Conservation (phyloP, 345 rosid genomes). For the Citrus inodora region DNA sequence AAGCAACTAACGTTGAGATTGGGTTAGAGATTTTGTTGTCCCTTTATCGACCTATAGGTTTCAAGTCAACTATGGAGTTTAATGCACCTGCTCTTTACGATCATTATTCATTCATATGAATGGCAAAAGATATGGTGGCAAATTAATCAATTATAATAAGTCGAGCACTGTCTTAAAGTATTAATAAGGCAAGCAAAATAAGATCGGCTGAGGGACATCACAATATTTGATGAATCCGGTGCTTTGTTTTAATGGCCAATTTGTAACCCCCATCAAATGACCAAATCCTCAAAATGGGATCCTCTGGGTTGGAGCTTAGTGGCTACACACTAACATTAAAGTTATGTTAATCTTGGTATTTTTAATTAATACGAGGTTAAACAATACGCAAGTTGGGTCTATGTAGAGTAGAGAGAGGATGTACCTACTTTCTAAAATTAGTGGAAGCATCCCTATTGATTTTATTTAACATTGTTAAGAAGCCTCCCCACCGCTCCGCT, state of each 20-base stretch:
- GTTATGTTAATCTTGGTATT: neutral
- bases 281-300: neutral
- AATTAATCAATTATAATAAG: neutral
- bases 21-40: no score
- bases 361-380: no score
- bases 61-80: no score
- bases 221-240: neutral
- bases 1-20: no score
- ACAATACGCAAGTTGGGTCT: neutral
- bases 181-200: neutral
- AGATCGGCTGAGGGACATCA: neutral
- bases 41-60: no score
- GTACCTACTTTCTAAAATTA: neutral
- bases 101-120: conserved; percentile 9
- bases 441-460: neutral
- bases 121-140: neutral
- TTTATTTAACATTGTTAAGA: neutral
- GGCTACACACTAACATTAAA: neutral
- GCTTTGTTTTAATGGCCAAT: neutral
- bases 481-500: neutral
- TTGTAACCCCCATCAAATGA: neutral
- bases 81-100: no score
- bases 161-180: neutral
- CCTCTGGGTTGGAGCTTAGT: conserved; percentile 1
- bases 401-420: neutral